Evolutionary conservation across 169 alveolate species (phyloP).

Genomic region (Eimeria tenella): DNA sequence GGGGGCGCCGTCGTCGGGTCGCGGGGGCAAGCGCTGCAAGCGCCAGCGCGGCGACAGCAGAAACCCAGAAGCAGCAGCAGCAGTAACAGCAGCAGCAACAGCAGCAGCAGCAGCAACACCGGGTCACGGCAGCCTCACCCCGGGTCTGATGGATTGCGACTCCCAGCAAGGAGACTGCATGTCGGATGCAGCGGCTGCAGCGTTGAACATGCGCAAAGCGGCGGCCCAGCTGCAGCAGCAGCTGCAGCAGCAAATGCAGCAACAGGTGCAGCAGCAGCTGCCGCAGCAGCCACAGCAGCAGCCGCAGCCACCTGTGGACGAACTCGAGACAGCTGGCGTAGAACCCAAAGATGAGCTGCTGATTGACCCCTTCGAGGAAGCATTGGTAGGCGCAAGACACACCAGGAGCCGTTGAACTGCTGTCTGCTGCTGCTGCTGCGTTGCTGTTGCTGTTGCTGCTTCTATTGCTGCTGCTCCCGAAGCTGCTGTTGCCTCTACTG

Average conservation of each 20-base stretch:
- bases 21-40: constrained; percentile 37
- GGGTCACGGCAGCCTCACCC: constrained; percentile 14
- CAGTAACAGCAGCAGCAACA: constrained; percentile 15
- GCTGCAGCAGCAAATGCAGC: constrained; percentile 12
- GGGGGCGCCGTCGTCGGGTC: not conserved
- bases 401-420: not conserved
- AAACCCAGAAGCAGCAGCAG: not conserved
- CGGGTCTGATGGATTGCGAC: constrained; percentile 10
- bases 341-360: constrained; percentile 31
- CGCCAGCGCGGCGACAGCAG: constrained; percentile 42
- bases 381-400: not conserved
- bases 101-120: constrained; percentile 3
- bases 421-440: constrained; percentile 11
- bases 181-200: constrained; percentile 27
- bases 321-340: not conserved
- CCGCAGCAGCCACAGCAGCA: not conserved
- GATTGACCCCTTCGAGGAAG: constrained; percentile 33
- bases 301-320: not conserved
- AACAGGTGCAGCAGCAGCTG: not conserved
- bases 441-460: not conserved
- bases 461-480: constrained; percentile 15
- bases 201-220: constrained; percentile 4
- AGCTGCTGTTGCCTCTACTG: not conserved
- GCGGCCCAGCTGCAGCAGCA: constrained; percentile 46
- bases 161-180: constrained; percentile 9